phyloP scores from a whole-genome alignment of 2,329 filamentous ascomycete genomes.

The Aspergillus chevalieri region DNA sequence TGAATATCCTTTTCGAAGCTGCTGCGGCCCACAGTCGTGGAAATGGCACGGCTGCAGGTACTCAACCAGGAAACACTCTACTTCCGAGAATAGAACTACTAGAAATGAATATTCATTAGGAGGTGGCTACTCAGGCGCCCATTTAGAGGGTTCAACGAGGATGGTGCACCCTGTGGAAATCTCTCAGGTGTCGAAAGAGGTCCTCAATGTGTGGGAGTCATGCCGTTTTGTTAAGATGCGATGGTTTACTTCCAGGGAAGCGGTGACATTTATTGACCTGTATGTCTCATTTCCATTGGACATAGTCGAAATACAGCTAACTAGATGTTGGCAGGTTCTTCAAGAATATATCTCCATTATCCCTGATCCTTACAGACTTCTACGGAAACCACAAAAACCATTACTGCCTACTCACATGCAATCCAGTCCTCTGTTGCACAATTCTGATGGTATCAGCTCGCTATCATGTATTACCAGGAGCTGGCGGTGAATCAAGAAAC shows the following conservation, averaged over 20 bases:
- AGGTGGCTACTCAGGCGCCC: conserved; percentile 12
- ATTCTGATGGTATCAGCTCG: conserved; percentile 53
- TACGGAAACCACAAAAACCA: conserved; percentile 47
- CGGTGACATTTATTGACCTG: conserved; percentile 48
- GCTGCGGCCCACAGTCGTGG: conserved; percentile 35
- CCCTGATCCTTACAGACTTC: conserved; percentile 46
- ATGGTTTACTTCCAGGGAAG: conserved; percentile 51
- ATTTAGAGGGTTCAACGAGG: conserved; percentile 15
- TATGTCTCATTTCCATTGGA: conserved; percentile 17
- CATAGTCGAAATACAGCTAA: neutral
- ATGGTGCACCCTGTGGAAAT: conserved; percentile 22
- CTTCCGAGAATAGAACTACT: conserved; percentile 3
- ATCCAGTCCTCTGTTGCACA: conserved; percentile 49
- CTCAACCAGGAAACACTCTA: conserved; percentile 17
- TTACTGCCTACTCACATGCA: conserved; percentile 43
- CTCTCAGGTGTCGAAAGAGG: conserved; percentile 26
- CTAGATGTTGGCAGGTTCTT: conserved; percentile 35
- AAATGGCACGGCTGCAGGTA: conserved; percentile 29
- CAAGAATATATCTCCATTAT: conserved; percentile 46
- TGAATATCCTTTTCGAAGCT: conserved; percentile 49
- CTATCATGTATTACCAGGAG: conserved; percentile 41
- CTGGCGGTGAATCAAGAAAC: conserved; percentile 43
- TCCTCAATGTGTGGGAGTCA: conserved; percentile 42
- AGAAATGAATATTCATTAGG: conserved; percentile 11
- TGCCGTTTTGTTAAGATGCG: conserved; percentile 52